phyloP scores from a whole-genome alignment of 257 asterid species.

The Perilla frutescens region DNA sequence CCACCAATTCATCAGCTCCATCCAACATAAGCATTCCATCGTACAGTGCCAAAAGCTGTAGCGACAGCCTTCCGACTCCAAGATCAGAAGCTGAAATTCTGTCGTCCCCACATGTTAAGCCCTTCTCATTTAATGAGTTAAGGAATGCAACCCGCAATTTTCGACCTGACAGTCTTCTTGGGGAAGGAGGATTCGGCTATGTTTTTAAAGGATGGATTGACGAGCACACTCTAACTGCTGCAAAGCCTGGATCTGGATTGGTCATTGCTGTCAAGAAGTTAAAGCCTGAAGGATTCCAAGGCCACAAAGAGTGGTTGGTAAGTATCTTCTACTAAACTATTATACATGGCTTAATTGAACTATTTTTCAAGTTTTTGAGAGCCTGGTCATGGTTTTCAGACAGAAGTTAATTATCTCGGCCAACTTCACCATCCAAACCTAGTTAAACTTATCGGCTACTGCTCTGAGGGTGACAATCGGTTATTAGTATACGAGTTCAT shows the following conservation, averaged over 20 bases:
- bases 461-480: constrained; percentile 86
- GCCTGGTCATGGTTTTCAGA: constrained; percentile 54
- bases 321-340: constrained; percentile 26
- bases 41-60: constrained; percentile 61
- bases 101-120: constrained; percentile 73
- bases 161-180: constrained; percentile 91
- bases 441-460: constrained; percentile 92
- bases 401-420: constrained; percentile 93
- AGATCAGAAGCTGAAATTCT: constrained; percentile 86
- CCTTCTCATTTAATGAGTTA: constrained; percentile 81
- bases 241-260: constrained; percentile 86
- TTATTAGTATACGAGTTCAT: constrained; percentile 94
- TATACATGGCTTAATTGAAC: background rate
- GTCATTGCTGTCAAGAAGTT: constrained; percentile 95
- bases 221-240: constrained; percentile 66
- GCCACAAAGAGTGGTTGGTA: constrained; percentile 99
- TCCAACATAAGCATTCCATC: constrained; percentile 63
- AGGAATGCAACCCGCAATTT: constrained; percentile 88
- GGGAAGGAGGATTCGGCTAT: constrained; percentile 96
- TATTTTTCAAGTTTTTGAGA: background rate
- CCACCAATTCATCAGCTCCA: constrained; percentile 52
- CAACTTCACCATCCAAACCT: constrained; percentile 91
- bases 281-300: constrained; percentile 96
- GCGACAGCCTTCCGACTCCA: constrained; percentile 77
- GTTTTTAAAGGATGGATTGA: constrained; percentile 99